A percentile compares a stretch with the other conserved stretches of the same genome.
These are phyloP conservation scores for Murraya paniculata DNA, from an alignment of 345 rosid genomes.

Conservation along the genomic window DNA sequence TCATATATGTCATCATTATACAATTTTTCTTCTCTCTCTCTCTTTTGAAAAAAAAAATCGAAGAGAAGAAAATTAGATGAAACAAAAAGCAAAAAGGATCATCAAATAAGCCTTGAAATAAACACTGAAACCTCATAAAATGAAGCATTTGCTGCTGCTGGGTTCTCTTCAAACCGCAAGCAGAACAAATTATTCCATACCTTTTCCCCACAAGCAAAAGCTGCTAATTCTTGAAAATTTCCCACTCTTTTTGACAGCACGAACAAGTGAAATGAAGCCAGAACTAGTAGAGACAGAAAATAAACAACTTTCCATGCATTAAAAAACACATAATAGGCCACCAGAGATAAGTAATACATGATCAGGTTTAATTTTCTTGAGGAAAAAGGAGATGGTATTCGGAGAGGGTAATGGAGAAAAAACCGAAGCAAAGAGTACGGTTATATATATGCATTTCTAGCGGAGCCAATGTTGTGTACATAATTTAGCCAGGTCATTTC, in stretches of 20 bases:
- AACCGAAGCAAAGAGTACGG: not conserved
- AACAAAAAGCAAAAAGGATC: not conserved
- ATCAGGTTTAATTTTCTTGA: not conserved
- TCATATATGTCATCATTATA: not conserved
- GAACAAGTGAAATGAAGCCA: constrained; percentile 22
- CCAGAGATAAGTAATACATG: constrained; percentile 27
- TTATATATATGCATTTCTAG: not conserved
- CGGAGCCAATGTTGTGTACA: not conserved
- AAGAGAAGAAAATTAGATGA: not conserved
- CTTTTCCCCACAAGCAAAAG: constrained; percentile 11
- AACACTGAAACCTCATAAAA: not conserved
- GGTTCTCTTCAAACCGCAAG: constrained; percentile 8
- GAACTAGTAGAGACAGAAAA: constrained; percentile 14
- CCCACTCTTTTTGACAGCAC: not conserved
- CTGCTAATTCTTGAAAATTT: constrained; percentile 8
- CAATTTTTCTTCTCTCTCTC: not conserved
- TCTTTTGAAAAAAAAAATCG: not conserved
- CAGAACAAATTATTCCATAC: not conserved
- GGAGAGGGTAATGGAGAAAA: not conserved
- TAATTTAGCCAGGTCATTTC: too few relatives aligned
- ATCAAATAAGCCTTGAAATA: not conserved
- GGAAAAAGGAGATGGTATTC: not conserved
- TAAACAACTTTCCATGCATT: constrained; percentile 19
- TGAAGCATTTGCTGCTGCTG: not conserved
- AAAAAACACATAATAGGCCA: constrained; percentile 31